A percentile compares a stretch with the other conserved stretches of the same genome.
Evolutionary conservation across 2,329 filamentous ascomycete species (phyloP).

Genomic region (Colletotrichum sp.): DNA sequence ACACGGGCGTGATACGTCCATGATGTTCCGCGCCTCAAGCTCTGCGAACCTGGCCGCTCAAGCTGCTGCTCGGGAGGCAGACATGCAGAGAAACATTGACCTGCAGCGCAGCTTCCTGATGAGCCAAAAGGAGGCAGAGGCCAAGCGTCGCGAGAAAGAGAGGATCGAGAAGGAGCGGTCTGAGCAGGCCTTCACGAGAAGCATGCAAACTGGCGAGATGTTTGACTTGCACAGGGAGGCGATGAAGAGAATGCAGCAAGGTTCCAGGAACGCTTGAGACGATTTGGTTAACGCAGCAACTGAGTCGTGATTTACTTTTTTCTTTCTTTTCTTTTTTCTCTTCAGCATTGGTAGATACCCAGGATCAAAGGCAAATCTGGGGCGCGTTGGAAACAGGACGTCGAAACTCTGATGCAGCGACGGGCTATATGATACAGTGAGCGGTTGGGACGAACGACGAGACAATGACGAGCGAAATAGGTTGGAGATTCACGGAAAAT

Average conservation of each 20-base stretch:
- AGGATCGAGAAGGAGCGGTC: conserved; percentile 61
- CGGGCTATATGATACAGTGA: background rate
- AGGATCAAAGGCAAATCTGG: background rate
- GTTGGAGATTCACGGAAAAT: background rate
- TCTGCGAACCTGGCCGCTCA: conserved; percentile 27
- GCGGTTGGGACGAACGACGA: background rate
- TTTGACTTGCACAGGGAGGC: conserved; percentile 79
- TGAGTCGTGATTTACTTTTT: background rate
- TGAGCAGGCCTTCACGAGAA: conserved; percentile 71
- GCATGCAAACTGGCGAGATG: conserved; percentile 79
- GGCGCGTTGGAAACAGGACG: conserved; percentile 4
- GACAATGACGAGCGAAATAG: background rate
- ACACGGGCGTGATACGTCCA: conserved; percentile 43
- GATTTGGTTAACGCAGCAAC: background rate
- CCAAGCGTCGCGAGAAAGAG: conserved; percentile 63
- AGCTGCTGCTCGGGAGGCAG: conserved; percentile 39
- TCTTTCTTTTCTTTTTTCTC: background rate
- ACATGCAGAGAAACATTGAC: conserved; percentile 55
- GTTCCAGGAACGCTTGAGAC: conserved; percentile 36
- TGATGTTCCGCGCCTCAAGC: conserved; percentile 30
- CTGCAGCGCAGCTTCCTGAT: conserved; percentile 61
- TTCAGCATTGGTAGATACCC: conserved; percentile 17
- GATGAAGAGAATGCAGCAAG: conserved; percentile 77
- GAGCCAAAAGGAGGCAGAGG: conserved; percentile 67
- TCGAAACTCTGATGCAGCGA: background rate